Conservation (phyloP, 2,329 filamentous ascomycete species). For the Trichophyton equinum region DNA sequence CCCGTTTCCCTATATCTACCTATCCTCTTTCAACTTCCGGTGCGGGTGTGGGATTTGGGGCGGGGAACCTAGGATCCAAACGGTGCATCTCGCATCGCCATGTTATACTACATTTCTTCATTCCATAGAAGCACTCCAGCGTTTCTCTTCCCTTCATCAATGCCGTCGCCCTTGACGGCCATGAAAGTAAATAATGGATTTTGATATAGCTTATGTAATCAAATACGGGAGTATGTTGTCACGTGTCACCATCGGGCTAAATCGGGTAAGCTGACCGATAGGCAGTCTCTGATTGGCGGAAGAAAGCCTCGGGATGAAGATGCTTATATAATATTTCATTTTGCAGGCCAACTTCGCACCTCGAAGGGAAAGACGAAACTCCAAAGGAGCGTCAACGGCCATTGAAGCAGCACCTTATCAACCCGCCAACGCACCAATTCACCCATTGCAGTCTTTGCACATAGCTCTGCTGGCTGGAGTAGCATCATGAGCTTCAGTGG, state of each 20-base stretch:
- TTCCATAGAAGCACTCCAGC: neutral
- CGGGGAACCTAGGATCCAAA: neutral
- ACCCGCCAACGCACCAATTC: conserved; percentile 7
- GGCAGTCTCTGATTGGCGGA: conserved; percentile 22
- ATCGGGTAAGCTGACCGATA: conserved; percentile 29
- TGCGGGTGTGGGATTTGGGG: neutral
- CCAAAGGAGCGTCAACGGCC: neutral
- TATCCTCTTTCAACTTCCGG: neutral
- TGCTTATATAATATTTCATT: conserved; percentile 26
- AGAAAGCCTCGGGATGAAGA: conserved; percentile 23
- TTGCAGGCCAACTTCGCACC: conserved; percentile 3
- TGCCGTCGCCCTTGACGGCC: neutral
- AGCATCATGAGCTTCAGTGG: conserved; percentile 39
- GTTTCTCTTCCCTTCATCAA: neutral
- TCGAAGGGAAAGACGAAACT: neutral
- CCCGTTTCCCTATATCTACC: neutral
- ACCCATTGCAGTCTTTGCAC: conserved; percentile 10
- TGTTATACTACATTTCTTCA: conserved; percentile 3
- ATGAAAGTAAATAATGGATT: neutral
- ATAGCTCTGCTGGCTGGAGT: conserved; percentile 10
- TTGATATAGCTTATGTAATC: neutral
- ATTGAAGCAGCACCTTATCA: neutral
- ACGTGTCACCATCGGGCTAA: conserved; percentile 16
- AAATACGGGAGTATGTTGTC: neutral
- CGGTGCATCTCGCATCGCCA: neutral